Base-by-base conservation (phyloP, 495 filamentous ascomycete genomes). In the Talaromyces thailandensis region DNA sequence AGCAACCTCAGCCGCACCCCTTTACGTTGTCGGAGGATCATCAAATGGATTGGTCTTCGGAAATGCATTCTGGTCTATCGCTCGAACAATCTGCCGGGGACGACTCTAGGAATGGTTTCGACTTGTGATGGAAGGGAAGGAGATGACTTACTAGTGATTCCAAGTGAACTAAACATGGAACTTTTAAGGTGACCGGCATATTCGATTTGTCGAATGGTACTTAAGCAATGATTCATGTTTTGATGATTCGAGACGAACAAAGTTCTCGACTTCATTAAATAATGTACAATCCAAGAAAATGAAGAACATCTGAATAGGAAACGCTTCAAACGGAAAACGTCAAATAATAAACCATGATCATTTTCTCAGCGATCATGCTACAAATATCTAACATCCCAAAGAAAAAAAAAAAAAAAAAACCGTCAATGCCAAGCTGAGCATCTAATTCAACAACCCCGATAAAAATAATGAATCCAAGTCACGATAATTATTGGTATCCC, bases 1-100 rank as follows among this genome's bases (percentile, higher is more conserved):
- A 64, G 18, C 55, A 21, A 60, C 57, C 35, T 64, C 68, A 60
- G 62, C 69, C 31, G 65, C 62, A 40, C 67, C 68, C 24, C 63
- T 62, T 2, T 29, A 51, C 59, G 14, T 51, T 61, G 12, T 61
- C 59, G 6, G 59, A 61, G 2, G 59, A 61, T 21, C 59, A 61
- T 24, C 40, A 52, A 65, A 60, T 68, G 65, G 25, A 67, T 52
- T 24, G 64, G 35, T 43, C 52, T 21, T 18, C 43, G 24, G 43
- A 61, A 21, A 31, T 61, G 26, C 51, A 52, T 51, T 43, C 43
- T n/a, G 16, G 18, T 18, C 26, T 0, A 63, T 70, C 7, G 31
- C 56, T 60, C 32, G 21, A 48, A 21, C 60, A 14, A 18, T n/a
- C 35, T 40, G 26, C 62, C 72, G 23, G 35, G 12, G 37, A 77